phyloP scores from a whole-genome alignment of 805 yeast genomes.

The Cephaloascus fragrans region DNA sequence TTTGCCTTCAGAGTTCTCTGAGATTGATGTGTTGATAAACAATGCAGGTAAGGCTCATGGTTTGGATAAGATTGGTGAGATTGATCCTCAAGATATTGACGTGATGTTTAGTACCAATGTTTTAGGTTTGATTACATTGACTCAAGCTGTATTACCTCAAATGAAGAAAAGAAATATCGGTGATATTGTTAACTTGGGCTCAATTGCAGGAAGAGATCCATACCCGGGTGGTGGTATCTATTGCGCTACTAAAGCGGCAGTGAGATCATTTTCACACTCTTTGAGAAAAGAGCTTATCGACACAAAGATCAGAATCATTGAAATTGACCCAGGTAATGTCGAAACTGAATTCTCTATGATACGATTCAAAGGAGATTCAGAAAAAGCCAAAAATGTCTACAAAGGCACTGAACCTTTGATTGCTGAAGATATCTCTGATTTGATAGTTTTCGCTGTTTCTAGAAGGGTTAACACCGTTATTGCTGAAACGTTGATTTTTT shows the following conservation, averaged over 20 bases:
- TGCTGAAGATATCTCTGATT: constrained; percentile 27
- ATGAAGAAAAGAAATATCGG: constrained; percentile 24
- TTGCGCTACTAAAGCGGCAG: constrained; percentile 29
- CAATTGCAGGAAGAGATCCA: constrained; percentile 27
- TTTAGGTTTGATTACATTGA: constrained; percentile 22
- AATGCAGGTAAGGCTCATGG: constrained; percentile 33
- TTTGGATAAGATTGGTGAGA: constrained; percentile 18
- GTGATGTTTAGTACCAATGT: constrained; percentile 30
- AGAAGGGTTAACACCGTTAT: constrained; percentile 25
- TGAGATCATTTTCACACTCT: constrained; percentile 19
- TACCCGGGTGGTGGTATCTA: constrained; percentile 28
- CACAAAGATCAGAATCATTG: constrained; percentile 25
- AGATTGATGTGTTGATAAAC: constrained; percentile 26
- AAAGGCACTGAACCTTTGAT: constrained; percentile 22
- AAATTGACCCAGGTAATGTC: constrained; percentile 31
- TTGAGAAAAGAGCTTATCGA: constrained; percentile 26
- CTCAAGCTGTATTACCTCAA: constrained; percentile 26
- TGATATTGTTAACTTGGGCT: constrained; percentile 25
- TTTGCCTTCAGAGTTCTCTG: constrained; percentile 23
- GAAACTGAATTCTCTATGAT: constrained; percentile 27
- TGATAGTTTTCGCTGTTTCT: constrained; percentile 23
- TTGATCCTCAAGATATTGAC: constrained; percentile 17
- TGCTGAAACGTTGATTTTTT: constrained; percentile 27
- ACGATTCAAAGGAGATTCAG: constrained; percentile 21
- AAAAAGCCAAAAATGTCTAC: constrained; percentile 21